Conservation (phyloP, 352 stramenopile species). For the Phytophthora kernoviae region DNA sequence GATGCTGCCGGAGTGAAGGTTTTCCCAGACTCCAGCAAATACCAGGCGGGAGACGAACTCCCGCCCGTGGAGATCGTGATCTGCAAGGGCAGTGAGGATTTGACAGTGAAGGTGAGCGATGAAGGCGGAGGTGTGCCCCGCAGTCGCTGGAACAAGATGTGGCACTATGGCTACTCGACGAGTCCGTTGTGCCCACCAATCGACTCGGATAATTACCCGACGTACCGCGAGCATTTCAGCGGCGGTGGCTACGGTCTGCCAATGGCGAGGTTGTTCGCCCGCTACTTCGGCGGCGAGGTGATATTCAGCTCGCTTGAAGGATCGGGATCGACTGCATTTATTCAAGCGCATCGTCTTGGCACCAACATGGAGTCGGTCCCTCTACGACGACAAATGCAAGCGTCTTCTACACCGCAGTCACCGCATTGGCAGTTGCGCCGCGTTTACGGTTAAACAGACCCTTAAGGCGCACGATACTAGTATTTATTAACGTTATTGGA, state of each 20-base stretch:
- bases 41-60: not conserved
- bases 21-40: not conserved
- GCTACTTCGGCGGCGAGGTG: constrained; percentile 1
- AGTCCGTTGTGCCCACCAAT: constrained; percentile 1
- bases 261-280: not conserved
- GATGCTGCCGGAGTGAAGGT: not conserved
- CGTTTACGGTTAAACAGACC: no score
- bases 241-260: not conserved
- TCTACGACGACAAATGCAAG: not conserved
- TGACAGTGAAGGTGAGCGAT: constrained; percentile 2
- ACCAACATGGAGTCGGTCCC: not conserved
- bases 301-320: not conserved
- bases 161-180: not conserved
- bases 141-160: constrained; percentile 1
- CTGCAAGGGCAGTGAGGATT: not conserved
- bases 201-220: constrained; percentile 3
- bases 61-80: constrained; percentile 1
- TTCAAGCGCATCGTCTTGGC: not conserved
- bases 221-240: constrained; percentile 2
- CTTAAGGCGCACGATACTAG: no score
- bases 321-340: not conserved
- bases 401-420: not conserved
- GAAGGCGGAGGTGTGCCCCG: not conserved
- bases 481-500: no score
- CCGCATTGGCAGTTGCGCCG: not conserved